phyloP scores from a whole-genome alignment of 148 eudicot genomes.

The Pharnaceum exiguum region DNA sequence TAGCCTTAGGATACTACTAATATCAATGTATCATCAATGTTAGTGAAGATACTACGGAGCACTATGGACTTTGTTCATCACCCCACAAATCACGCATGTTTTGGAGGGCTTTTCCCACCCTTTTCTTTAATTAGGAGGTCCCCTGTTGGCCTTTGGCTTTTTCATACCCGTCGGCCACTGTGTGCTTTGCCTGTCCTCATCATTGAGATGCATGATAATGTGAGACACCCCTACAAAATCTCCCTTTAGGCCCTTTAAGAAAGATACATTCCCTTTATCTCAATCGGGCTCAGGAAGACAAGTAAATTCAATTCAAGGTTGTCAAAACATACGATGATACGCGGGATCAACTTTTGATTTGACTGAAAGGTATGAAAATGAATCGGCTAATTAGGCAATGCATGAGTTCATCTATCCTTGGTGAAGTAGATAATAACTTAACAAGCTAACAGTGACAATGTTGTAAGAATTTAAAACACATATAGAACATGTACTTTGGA shows the following conservation, averaged over 20 bases:
- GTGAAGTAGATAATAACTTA: too few species aligned
- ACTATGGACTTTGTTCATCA: too few species aligned
- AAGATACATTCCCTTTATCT: neutral
- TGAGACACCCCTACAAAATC: neutral
- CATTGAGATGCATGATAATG: constrained; percentile 2
- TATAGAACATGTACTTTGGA: too few species aligned
- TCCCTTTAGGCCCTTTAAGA: neutral
- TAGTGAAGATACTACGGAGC: neutral
- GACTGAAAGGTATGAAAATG: too few species aligned
- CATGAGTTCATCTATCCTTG: too few species aligned
- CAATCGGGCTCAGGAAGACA: neutral
- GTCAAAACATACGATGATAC: too few species aligned
- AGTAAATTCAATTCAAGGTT: too few species aligned
- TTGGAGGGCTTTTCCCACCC: neutral
- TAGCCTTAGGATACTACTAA: neutral
- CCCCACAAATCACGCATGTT: constrained; percentile 32
- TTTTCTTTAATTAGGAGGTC: neutral
- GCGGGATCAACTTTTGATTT: too few species aligned
- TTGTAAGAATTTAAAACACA: too few species aligned
- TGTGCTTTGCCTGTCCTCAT: constrained; percentile 6
- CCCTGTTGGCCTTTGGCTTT: constrained; percentile 1
- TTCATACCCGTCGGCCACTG: too few species aligned
- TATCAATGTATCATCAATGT: neutral
- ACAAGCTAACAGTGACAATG: too few species aligned
- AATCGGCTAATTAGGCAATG: too few species aligned